Evolutionary conservation across 106 monocot genomes (phyloP).

Genomic region (Dactylorhiza incarnata): DNA sequence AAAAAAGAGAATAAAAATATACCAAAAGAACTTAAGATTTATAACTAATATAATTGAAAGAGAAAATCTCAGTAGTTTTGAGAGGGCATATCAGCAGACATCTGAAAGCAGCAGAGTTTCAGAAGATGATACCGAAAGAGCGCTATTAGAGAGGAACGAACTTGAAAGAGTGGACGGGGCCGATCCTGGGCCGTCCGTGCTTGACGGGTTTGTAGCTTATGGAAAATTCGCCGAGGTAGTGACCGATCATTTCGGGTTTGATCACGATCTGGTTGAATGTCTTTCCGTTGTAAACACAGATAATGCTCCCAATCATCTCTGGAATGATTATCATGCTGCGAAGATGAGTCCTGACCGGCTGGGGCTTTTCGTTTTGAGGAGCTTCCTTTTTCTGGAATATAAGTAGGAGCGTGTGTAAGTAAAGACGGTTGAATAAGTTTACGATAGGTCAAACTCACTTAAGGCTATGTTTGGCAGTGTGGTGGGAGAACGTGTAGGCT

Average conservation of each 20-base stretch:
- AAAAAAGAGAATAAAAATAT: no score
- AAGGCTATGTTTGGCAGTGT: no score
- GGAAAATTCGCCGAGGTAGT: constrained; percentile 46
- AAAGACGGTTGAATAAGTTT: no score
- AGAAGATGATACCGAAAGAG: neutral
- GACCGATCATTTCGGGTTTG: constrained; percentile 51
- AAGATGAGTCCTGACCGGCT: constrained; percentile 41
- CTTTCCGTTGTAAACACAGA: constrained; percentile 48
- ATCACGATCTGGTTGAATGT: constrained; percentile 54
- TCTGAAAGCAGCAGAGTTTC: no score
- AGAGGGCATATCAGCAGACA: no score
- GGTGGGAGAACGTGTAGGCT: no score
- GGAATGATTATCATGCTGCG: constrained; percentile 49
- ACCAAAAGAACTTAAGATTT: no score
- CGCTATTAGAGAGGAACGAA: constrained; percentile 43
- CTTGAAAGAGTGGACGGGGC: constrained; percentile 47
- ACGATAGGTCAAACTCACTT: no score
- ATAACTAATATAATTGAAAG: no score
- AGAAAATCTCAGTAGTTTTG: no score
- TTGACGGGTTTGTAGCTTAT: constrained; percentile 52
- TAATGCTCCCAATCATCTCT: constrained; percentile 51
- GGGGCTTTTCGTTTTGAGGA: constrained; percentile 34
- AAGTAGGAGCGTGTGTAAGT: no score
- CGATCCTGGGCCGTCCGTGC: constrained; percentile 49
- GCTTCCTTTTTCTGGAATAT: constrained; percentile 35